Percentiles rank a stretch among this genome's conserved stretches.
Evolutionary conservation across 345 rosid species (phyloP).

Genomic region (Toxicodendron radicans): DNA sequence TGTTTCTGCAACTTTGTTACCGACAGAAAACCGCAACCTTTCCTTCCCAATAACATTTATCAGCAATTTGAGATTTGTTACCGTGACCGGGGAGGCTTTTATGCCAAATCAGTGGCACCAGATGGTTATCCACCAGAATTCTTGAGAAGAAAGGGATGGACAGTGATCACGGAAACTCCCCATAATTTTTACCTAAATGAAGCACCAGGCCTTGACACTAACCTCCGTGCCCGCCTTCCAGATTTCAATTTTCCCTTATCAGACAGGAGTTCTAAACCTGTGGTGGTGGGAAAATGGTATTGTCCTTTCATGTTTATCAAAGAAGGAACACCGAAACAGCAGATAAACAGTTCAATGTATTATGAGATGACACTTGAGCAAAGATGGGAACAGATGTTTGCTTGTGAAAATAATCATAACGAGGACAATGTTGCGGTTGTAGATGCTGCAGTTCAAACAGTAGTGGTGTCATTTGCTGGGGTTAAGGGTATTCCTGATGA

Average conservation of each 20-base stretch:
- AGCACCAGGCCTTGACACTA: slow-evolving; percentile 49
- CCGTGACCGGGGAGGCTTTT: slow-evolving; percentile 12
- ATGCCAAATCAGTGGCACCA: slow-evolving; percentile 46
- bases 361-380: slow-evolving; percentile 60
- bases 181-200: slow-evolving; percentile 35
- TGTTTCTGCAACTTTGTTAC: slow-evolving; percentile 31
- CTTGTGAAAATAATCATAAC: slow-evolving; percentile 23
- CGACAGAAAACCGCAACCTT: slow-evolving; percentile 35
- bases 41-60: slow-evolving; percentile 39
- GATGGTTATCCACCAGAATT: slow-evolving; percentile 53
- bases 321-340: slow-evolving; percentile 41
- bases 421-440: slow-evolving; percentile 28
- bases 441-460: slow-evolving; percentile 31
- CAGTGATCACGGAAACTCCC: slow-evolving; percentile 24
- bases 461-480: slow-evolving; percentile 38
- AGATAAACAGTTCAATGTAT: slow-evolving; percentile 42
- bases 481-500: slow-evolving; percentile 12
- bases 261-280: slow-evolving; percentile 9
- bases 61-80: slow-evolving; percentile 44
- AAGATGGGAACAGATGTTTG: slow-evolving; percentile 54
- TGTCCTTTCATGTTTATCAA: slow-evolving; percentile 64
- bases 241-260: slow-evolving; percentile 27
- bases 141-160: slow-evolving; percentile 52
- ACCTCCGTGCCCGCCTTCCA: slow-evolving; percentile 45
- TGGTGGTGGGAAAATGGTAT: slow-evolving; percentile 61